Evolutionary conservation across 164 flowering plant genomes (phyloP), one percentile per base, ranked within the genome.

Genomic region (Piper betle): DNA sequence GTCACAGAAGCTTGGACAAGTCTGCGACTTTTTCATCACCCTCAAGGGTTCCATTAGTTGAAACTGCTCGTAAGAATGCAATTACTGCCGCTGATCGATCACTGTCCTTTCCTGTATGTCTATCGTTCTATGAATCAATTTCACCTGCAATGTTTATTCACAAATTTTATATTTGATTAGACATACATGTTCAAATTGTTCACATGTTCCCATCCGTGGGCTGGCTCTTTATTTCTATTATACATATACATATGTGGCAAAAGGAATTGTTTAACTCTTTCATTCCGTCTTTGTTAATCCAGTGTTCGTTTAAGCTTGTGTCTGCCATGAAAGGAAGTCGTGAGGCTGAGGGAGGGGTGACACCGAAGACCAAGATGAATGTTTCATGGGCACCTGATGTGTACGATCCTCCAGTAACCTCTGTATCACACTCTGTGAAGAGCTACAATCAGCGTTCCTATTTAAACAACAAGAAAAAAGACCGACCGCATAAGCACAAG

Each of bases 341-440:
- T 19, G 84, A 79, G 60, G 80, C 15, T 4, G 50, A 80, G 57
- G 72, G 61, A 42, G 91, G 91, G 0, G 60, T 15, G 8, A 56
- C 72, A 12, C 72, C 62, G 4, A 62, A 55, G 41, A 7, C 15
- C 75, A 85, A 77, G 61, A 68, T 85, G 61, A 64, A 65, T 4
- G 92, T 91, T 57, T 69, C 71, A 6, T 91, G 97, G 97, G 88
- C 96, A 5, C 78, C 87, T 15, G 97, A 88, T 69, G 97, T 91
- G 53, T 80, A 84, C 65, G 97, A 91, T 68, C 97, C 97, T 42
- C 71, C 73, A 55, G 78, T 82, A 2, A 82, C 83, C 25, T 62
- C 81, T 3, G 17, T 79, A 2, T 82, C 84, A 0, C 94, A 82
- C 54, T 58, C 78, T 0, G 80, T 76, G 41, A 81, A 61, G 60